Evolutionary conservation across 2,329 filamentous ascomycete species (phyloP).

Genomic region (Setomelanomma holmii): DNA sequence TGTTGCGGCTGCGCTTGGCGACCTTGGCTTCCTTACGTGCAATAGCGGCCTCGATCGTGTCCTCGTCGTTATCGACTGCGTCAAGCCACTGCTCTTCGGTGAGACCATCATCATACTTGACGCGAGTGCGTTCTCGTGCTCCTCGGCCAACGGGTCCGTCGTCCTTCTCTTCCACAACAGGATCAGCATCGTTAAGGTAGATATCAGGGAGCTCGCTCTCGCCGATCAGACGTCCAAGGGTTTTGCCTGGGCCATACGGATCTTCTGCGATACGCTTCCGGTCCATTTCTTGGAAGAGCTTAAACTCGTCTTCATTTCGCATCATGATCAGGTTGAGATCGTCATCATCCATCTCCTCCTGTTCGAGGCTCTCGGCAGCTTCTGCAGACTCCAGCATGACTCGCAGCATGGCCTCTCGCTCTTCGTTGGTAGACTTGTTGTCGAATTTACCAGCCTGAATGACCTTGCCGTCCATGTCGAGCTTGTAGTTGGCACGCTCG

Average conservation of each 20-base stretch:
- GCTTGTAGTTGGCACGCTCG: constrained; percentile 94
- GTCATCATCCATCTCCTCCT: constrained; percentile 98
- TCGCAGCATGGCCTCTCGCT: constrained; percentile 94
- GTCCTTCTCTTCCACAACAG: constrained; percentile 78
- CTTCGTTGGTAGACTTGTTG: constrained; percentile 98
- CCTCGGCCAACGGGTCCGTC: constrained; percentile 80
- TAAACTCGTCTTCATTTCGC: constrained; percentile 80
- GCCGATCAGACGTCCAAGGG: constrained; percentile 78
- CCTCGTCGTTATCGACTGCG: constrained; percentile 96
- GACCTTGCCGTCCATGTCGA: constrained; percentile 99
- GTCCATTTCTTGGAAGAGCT: constrained; percentile 82
- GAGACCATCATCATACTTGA: constrained; percentile 95
- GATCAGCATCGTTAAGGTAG: constrained; percentile 86
- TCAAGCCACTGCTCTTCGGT: constrained; percentile 99
- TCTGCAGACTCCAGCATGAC: constrained; percentile 86
- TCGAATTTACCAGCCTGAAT: constrained; percentile 99
- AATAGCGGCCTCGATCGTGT: constrained; percentile 90
- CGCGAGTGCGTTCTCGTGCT: constrained; percentile 90
- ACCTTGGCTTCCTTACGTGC: constrained; percentile 87
- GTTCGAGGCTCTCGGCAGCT: constrained; percentile 74
- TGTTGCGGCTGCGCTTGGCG: constrained; percentile 79
- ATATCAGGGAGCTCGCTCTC: constrained; percentile 93
- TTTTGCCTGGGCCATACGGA: constrained; percentile 75
- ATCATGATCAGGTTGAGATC: constrained; percentile 95
- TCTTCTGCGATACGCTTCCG: constrained; percentile 71